These are phyloP conservation scores for Cryptococcus maquisensis DNA, from an alignment of 1,284 basidiomycete species.

Conservation along the genomic window DNA sequence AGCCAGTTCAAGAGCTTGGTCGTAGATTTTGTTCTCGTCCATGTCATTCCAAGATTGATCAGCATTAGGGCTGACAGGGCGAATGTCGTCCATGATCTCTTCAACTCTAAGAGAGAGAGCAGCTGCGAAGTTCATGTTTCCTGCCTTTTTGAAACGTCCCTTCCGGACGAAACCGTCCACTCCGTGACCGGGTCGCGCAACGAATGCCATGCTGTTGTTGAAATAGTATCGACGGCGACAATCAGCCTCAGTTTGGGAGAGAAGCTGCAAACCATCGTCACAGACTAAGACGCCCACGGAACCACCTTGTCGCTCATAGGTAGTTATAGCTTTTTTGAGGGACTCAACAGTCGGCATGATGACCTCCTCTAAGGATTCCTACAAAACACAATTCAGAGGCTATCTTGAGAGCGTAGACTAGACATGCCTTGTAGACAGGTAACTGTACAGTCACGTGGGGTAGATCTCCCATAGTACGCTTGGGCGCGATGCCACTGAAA, in stretches of 20 bases:
- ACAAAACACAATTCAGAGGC: neutral
- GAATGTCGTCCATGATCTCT: conserved; percentile 57
- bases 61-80: conserved; percentile 26
- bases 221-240: conserved; percentile 71
- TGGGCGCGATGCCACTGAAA: conserved; percentile 53
- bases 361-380: conserved; percentile 58
- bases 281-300: conserved; percentile 47
- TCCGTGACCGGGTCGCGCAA: conserved; percentile 70
- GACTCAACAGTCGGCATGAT: conserved; percentile 68
- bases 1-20: conserved; percentile 32
- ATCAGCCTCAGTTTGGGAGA: conserved; percentile 56
- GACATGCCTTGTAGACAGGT: conserved; percentile 57
- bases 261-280: conserved; percentile 61
- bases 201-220: conserved; percentile 76
- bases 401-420: neutral
- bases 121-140: conserved; percentile 81
- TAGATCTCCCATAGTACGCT: conserved; percentile 51
- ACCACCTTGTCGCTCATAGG: conserved; percentile 46
- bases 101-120: conserved; percentile 68
- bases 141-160: conserved; percentile 75
- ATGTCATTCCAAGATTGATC: conserved; percentile 30
- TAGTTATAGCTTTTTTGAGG: conserved; percentile 61
- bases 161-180: conserved; percentile 70
- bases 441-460: conserved; percentile 58
- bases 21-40: conserved; percentile 37